A percentile compares a stretch with the other conserved stretches of the same genome.
These are phyloP conservation scores for Gossypium australe DNA, from an alignment of 345 rosid genomes.

Conservation along the genomic window DNA sequence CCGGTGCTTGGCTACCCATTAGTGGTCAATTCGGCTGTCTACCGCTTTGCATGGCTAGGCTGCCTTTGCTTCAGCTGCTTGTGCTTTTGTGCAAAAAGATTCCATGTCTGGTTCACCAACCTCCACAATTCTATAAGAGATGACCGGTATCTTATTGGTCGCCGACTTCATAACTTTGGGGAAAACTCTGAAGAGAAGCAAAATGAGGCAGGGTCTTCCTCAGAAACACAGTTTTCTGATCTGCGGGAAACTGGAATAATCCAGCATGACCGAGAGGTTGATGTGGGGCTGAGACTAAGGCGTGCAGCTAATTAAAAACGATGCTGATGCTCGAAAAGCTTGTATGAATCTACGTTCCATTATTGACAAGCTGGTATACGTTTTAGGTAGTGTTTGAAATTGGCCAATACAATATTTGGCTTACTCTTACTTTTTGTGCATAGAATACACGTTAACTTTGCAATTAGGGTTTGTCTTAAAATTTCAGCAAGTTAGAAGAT, in stretches of 20 bases:
- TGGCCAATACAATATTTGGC: background rate
- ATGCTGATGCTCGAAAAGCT: background rate
- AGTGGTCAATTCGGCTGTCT: slow-evolving; percentile 88
- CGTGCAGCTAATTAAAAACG: slow-evolving; percentile 38
- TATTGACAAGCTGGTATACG: background rate
- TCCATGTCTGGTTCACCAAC: slow-evolving; percentile 93
- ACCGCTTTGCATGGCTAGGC: slow-evolving; percentile 95
- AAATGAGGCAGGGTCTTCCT: slow-evolving; percentile 20
- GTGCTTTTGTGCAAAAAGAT: slow-evolving; percentile 81
- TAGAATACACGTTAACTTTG: slow-evolving; percentile 2
- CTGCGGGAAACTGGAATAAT: slow-evolving; percentile 26
- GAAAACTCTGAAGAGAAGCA: slow-evolving; percentile 41
- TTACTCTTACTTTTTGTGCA: background rate
- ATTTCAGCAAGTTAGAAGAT: background rate
- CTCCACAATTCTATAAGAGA: slow-evolving; percentile 98
- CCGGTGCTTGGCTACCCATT: slow-evolving; percentile 90
- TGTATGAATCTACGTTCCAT: background rate
- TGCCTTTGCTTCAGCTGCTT: slow-evolving; percentile 70
- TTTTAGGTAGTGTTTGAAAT: background rate
- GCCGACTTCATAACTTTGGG: slow-evolving; percentile 85
- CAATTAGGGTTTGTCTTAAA: background rate
- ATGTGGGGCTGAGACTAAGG: slow-evolving; percentile 58
- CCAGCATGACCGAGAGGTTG: slow-evolving; percentile 39
- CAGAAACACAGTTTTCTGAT: slow-evolving; percentile 22
- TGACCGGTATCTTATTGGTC: slow-evolving; percentile 90